These are phyloP conservation scores for Lachnellula willkommii DNA, from an alignment of 2,329 filamentous ascomycete genomes.

Conservation along the genomic window DNA sequence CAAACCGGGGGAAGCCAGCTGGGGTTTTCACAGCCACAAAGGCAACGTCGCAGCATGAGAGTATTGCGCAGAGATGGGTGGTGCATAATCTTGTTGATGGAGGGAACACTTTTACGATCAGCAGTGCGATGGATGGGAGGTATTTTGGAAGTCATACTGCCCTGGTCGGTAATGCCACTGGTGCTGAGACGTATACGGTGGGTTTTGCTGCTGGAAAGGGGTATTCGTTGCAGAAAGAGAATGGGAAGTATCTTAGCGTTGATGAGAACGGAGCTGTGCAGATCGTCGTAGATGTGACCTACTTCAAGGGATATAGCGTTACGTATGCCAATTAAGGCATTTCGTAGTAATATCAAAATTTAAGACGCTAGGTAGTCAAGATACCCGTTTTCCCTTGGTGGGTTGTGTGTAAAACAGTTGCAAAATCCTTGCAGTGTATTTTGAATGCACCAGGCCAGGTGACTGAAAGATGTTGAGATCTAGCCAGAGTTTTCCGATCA, in stretches of 20 bases:
- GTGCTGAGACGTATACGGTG: constrained; percentile 17
- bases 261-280: constrained; percentile 14
- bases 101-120: constrained; percentile 34
- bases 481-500: no score
- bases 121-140: constrained; percentile 37
- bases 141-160: constrained; percentile 30
- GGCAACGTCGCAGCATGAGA: constrained; percentile 35
- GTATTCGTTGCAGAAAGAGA: constrained; percentile 20
- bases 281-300: constrained; percentile 7
- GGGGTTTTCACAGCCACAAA: constrained; percentile 22
- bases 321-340: constrained; percentile 16
- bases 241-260: constrained; percentile 21
- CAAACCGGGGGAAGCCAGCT: constrained; percentile 29
- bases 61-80: constrained; percentile 44
- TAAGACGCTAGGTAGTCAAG: no score
- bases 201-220: constrained; percentile 12
- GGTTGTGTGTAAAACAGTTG: background rate
- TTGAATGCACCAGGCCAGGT: no score
- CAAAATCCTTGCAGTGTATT: background rate
- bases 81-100: constrained; percentile 33
- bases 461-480: no score
- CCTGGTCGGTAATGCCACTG: constrained; percentile 6
- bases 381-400: no score
- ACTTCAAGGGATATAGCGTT: constrained; percentile 18
- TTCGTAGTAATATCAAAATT: background rate